Percentiles rank a stretch among this genome's conserved stretches.
Conservation (phyloP, 352 stramenopile species). For the Blastocystis sp. region DNA sequence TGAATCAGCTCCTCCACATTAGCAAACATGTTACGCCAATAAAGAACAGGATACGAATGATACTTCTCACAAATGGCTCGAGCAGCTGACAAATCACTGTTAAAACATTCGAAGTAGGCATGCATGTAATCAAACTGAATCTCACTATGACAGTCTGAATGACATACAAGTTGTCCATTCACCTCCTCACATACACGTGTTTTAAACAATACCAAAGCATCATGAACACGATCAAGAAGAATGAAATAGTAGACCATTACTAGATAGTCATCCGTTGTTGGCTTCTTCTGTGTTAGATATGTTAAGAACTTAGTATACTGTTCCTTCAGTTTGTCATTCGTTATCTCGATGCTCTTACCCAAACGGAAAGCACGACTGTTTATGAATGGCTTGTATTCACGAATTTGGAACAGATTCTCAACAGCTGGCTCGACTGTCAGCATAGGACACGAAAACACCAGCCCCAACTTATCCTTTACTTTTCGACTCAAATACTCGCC, state of each 20-base stretch:
- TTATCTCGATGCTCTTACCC: conserved; percentile 33
- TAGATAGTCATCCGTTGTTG: neutral
- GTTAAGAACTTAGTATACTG: conserved; percentile 53
- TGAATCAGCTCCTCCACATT: conserved; percentile 67
- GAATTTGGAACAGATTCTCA: conserved; percentile 48
- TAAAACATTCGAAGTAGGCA: conserved; percentile 71
- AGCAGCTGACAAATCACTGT: conserved; percentile 66
- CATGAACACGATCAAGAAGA: conserved; percentile 62
- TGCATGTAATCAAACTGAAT: conserved; percentile 71
- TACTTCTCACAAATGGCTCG: conserved; percentile 67
- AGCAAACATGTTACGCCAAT: conserved; percentile 69
- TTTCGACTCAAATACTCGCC: conserved; percentile 63
- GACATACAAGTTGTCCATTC: neutral
- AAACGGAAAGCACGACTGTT: conserved; percentile 58
- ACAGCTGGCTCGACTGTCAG: neutral
- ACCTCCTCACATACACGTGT: neutral
- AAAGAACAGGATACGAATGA: conserved; percentile 66
- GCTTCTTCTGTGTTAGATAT: neutral
- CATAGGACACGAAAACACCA: neutral
- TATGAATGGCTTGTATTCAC: conserved; percentile 60
- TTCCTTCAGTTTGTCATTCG: conserved; percentile 27
- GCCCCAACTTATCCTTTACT: neutral
- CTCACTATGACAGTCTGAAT: neutral
- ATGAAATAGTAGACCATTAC: conserved; percentile 62
- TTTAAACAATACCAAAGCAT: conserved; percentile 31